phyloP scores from a whole-genome alignment of 495 filamentous ascomycete genomes.

The Neurospora hispaniola region DNA sequence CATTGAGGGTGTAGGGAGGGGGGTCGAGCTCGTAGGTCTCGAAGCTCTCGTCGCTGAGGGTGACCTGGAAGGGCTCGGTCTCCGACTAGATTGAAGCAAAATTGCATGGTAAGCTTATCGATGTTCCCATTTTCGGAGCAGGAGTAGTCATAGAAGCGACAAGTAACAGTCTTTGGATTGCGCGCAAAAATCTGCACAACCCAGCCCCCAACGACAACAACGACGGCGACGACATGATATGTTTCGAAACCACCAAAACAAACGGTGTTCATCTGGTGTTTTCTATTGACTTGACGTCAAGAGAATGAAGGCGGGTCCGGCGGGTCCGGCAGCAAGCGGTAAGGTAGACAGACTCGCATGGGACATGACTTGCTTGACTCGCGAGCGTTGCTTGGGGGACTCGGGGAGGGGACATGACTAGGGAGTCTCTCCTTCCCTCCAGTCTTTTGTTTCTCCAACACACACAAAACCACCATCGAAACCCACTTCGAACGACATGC shows the following conservation, averaged over 20 bases:
- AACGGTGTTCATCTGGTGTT: not conserved
- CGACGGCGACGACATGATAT: not conserved
- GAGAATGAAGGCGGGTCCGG: not conserved
- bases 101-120: not conserved
- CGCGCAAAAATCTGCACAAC: not conserved
- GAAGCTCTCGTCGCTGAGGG: constrained; percentile 93
- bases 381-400: not conserved
- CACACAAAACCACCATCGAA: not conserved
- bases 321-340: not conserved
- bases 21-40: constrained; percentile 99
- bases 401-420: not conserved
- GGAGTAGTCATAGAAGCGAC: not conserved
- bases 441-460: not conserved
- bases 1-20: constrained; percentile 77
- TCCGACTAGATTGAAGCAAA: constrained; percentile 54
- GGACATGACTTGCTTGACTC: not conserved
- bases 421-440: not conserved
- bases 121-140: not conserved
- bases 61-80: constrained; percentile 85
- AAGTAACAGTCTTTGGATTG: not conserved
- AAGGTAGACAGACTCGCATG: not conserved
- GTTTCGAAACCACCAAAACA: not conserved
- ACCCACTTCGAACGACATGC: not conserved
- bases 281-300: not conserved
- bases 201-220: not conserved